phyloP scores from a whole-genome alignment of 164 flowering plant genomes.

The Magnolia officinalis region DNA sequence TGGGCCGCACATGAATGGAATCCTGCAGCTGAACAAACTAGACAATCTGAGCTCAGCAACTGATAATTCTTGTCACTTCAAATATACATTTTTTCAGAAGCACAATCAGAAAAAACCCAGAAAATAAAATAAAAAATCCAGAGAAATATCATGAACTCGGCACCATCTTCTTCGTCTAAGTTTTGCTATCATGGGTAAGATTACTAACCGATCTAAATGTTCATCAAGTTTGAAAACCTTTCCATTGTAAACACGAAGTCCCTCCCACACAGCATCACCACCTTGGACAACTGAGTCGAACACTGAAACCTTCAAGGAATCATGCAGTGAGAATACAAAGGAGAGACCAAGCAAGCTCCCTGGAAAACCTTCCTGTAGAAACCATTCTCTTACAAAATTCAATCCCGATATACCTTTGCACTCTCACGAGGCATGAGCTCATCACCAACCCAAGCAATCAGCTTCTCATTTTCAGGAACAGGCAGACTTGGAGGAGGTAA shows the following conservation, averaged over 20 bases:
- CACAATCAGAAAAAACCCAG: neutral
- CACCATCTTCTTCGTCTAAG: neutral
- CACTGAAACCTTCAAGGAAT: slow-evolving; percentile 68
- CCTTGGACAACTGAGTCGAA: slow-evolving; percentile 98
- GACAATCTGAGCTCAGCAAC: neutral
- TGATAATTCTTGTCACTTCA: neutral
- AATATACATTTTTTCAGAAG: neutral
- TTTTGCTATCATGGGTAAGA: neutral
- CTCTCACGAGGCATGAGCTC: slow-evolving; percentile 83
- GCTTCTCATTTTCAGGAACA: slow-evolving; percentile 77
- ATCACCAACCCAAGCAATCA: slow-evolving; percentile 89
- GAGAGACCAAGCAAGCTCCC: neutral
- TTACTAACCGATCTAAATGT: slow-evolving; percentile 81
- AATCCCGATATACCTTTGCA: slow-evolving; percentile 68
- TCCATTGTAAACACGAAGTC: slow-evolving; percentile 79
- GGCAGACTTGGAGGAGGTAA: slow-evolving; percentile 72
- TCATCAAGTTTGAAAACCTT: slow-evolving; percentile 89
- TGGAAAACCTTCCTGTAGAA: neutral
- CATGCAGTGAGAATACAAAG: neutral
- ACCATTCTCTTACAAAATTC: neutral
- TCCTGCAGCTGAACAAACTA: neutral
- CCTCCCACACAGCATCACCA: slow-evolving; percentile 98
- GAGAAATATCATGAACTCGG: neutral
- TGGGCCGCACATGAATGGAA: neutral
- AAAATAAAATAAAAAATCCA: neutral